Evolutionary conservation across 2,329 filamentous ascomycete species (phyloP).

Genomic region (Alternaria sp.): DNA sequence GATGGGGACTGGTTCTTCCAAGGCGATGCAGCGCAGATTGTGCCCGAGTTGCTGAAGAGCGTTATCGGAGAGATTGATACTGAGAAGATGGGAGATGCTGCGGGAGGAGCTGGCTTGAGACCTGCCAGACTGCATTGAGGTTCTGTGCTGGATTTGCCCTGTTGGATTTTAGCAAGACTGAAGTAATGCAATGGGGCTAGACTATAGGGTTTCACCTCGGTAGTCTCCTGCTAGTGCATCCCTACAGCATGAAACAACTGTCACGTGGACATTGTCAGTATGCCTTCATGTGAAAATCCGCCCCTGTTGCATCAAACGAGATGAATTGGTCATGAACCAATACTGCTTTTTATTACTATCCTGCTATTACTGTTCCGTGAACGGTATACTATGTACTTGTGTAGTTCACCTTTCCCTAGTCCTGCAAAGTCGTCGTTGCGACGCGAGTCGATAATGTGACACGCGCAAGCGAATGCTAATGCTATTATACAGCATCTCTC

Average conservation of each 20-base stretch:
- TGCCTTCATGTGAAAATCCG: neutral
- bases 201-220: neutral
- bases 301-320: neutral
- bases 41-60: slow-evolving; percentile 61
- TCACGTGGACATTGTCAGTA: neutral
- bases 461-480: neutral
- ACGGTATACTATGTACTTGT: neutral
- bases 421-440: neutral
- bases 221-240: neutral
- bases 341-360: neutral
- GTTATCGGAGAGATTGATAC: slow-evolving; percentile 57
- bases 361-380: neutral
- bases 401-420: neutral
- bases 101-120: neutral
- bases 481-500: neutral
- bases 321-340: neutral
- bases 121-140: neutral
- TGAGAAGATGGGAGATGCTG: slow-evolving; percentile 17
- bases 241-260: neutral
- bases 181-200: neutral
- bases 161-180: neutral
- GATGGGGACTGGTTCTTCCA: slow-evolving; percentile 62
- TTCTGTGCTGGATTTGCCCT: neutral
- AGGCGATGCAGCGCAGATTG: slow-evolving; percentile 59
- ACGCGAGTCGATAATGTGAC: neutral